These are phyloP conservation scores for Hymenotorrendiella dingleyae DNA, from an alignment of 2,329 filamentous ascomycete genomes.

Conservation along the genomic window DNA sequence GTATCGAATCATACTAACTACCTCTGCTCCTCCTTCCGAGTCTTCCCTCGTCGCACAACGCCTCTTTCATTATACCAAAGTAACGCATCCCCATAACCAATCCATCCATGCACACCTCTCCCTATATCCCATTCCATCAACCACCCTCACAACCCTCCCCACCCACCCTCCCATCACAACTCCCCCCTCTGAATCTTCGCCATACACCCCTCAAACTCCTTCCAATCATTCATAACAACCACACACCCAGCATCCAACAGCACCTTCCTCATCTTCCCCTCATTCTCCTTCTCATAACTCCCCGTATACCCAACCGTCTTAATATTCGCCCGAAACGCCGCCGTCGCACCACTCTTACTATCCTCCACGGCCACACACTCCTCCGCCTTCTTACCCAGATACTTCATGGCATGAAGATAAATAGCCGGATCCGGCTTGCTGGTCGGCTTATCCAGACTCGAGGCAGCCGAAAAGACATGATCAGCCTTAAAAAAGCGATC, in stretches of 20 bases:
- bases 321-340: conserved; percentile 71
- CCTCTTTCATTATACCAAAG: too few relatives aligned
- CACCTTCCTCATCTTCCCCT: conserved; percentile 58
- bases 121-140: too few relatives aligned
- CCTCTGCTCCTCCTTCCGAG: too few relatives aligned
- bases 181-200: conserved; percentile 22
- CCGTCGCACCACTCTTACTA: conserved; percentile 77
- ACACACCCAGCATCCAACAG: conserved; percentile 56
- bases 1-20: too few relatives aligned
- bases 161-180: too few relatives aligned
- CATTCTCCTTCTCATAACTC: conserved; percentile 54
- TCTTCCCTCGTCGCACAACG: too few relatives aligned
- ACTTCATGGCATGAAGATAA: conserved; percentile 72
- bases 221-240: conserved; percentile 56
- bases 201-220: conserved; percentile 38
- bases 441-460: conserved; percentile 70
- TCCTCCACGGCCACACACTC: conserved; percentile 83
- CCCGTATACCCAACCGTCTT: conserved; percentile 81
- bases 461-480: conserved; percentile 76
- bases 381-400: conserved; percentile 62
- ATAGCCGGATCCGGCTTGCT: conserved; percentile 88
- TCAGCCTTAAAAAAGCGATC: conserved; percentile 73
- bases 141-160: too few relatives aligned
- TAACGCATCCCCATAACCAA: too few relatives aligned
- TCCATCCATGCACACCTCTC: too few relatives aligned